A percentile compares a stretch with the other conserved stretches of the same genome.
These are phyloP conservation scores for Naganishia friedmannii DNA, from an alignment of 768 basidiomycete species.

Conservation along the genomic window DNA sequence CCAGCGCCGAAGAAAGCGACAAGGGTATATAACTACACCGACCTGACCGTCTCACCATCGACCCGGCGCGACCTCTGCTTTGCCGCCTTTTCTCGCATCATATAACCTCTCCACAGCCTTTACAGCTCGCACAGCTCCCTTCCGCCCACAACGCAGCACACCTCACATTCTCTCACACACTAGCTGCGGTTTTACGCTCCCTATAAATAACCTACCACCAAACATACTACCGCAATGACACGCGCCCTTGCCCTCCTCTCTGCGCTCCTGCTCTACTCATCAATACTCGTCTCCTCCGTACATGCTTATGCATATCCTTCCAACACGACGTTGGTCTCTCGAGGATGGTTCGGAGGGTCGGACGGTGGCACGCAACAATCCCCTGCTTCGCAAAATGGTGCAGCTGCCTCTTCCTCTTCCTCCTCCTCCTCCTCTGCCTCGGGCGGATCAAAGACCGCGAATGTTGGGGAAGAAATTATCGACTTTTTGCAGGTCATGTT, in stretches of 20 bases:
- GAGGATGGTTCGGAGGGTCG: neutral
- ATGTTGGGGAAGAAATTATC: constrained; percentile 4
- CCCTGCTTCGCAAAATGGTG: neutral
- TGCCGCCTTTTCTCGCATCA: neutral
- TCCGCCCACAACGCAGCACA: neutral
- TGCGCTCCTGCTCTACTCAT: neutral
- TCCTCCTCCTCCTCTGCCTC: neutral
- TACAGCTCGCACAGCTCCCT: neutral
- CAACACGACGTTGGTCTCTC: neutral
- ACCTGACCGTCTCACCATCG: no score
- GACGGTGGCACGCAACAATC: neutral
- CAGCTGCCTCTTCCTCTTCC: neutral
- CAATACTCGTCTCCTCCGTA: neutral
- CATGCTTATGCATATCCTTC: neutral
- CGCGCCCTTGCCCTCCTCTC: constrained; percentile 6
- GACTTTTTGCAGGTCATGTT: constrained; percentile 20
- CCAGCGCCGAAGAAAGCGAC: neutral
- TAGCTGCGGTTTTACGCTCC: neutral
- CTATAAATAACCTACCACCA: neutral
- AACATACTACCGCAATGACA: constrained; percentile 10
- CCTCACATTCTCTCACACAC: neutral
- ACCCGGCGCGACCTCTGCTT: no score
- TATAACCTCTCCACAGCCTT: neutral
- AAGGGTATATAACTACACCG: neutral
- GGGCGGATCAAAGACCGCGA: neutral